Base-by-base conservation (phyloP, 139 green algal species). In the Coelastrella sp. region DNA sequence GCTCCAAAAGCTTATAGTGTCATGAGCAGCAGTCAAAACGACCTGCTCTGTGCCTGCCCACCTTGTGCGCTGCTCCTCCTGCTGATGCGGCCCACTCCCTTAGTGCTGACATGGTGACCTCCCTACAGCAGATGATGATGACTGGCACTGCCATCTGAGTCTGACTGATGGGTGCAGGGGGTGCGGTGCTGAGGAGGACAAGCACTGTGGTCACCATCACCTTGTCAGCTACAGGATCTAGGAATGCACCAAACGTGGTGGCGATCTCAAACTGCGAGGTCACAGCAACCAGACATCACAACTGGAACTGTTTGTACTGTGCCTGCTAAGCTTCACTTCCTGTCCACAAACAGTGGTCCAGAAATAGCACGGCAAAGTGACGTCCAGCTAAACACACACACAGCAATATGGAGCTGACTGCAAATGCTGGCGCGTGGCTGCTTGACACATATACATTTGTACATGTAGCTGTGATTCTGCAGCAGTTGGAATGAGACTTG, bases 151-250 rank as follows among this genome's bases (percentile, higher is more conserved):
- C 93, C 85, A 96, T 90, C 14, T 91, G 59, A 12, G 93, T 91
- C 7, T 94, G 60, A 11, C 93, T 90, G 88, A 96, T 94, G 35
- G 95, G 91, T 10, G 95, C 88, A 17, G 96, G 95, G 17, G 97
- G 94, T 1, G 87, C 89, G 7, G 93, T 95, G 88, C 93, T 93
- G 9, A 98, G 90, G 88, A 99, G 93, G 17, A 99, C 92, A 20
- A 99, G 92, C 5, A 94, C 93, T 25, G 96, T 96, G 56, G 93
- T 90, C 17, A 99, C 97, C 90, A 98, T 99, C 76, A 98, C 92
- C 92, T 99, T 99, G 92, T 99, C 98, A 6, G 97, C 97, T 66
- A 99, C 98, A 8, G 98, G 98, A 91, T 99, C 98, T n/a, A 99
- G 93, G 88, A 99, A 99, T 1, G 98, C 98, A 12, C 98, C 98